Conservation (phyloP, 176 grass and related monocot species). For the Guadua angustifolia region DNA sequence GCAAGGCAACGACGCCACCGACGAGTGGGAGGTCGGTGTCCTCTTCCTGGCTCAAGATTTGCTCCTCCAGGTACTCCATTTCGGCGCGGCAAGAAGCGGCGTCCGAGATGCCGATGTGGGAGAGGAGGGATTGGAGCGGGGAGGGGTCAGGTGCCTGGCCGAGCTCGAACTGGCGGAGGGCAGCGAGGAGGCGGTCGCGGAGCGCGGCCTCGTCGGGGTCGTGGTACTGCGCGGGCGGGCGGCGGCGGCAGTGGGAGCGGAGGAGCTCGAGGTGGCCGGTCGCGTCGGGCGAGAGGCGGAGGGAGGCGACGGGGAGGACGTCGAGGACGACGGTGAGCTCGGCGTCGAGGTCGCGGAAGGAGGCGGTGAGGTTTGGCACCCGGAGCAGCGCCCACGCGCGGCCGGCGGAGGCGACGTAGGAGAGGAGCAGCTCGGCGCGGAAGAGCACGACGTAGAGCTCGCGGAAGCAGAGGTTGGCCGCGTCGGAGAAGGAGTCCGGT, state of each 20-base stretch:
- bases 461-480: constrained; percentile 78
- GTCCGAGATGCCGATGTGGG: constrained; percentile 59
- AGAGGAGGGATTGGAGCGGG: constrained; percentile 54
- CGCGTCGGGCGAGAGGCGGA: constrained; percentile 65
- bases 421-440: constrained; percentile 79
- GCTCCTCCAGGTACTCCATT: constrained; percentile 90
- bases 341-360: constrained; percentile 81
- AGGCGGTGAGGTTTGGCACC: constrained; percentile 56
- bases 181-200: constrained; percentile 51
- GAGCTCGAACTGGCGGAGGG: constrained; percentile 55
- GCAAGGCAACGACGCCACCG: constrained; percentile 68
- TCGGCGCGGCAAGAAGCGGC: constrained; percentile 57
- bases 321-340: constrained; percentile 85
- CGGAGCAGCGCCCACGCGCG: constrained; percentile 72
- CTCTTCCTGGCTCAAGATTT: constrained; percentile 77
- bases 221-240: constrained; percentile 46
- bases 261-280: constrained; percentile 63
- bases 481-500: constrained; percentile 46
- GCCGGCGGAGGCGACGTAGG: constrained; percentile 72
- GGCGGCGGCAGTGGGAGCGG: constrained; percentile 47
- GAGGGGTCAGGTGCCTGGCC: constrained; percentile 49
- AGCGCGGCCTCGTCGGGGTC: constrained; percentile 65
- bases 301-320: constrained; percentile 63
- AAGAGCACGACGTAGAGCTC: constrained; percentile 95
- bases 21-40: constrained; percentile 71